Evolutionary conservation across 1,284 basidiomycete genomes (phyloP).

Genomic region (Athelia psychrophila): DNA sequence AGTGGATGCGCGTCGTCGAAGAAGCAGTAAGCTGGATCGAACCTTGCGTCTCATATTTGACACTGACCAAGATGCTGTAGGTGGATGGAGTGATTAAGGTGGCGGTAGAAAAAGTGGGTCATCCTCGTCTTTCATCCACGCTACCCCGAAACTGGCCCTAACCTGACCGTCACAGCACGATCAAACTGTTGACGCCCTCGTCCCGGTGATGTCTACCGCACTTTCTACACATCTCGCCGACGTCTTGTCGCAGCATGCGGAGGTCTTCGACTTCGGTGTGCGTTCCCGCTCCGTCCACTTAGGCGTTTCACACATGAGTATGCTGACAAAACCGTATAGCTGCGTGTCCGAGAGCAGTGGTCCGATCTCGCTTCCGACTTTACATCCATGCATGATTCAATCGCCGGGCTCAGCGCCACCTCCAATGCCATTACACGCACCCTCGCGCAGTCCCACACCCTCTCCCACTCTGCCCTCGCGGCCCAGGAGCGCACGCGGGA

Average conservation of each 20-base stretch:
- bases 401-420: not conserved
- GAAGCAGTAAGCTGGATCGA: not conserved
- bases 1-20: not conserved
- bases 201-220: not conserved
- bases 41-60: not conserved
- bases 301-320: not conserved
- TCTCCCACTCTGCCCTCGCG: not conserved
- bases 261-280: not conserved
- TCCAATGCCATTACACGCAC: not conserved
- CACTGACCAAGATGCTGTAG: not conserved
- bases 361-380: not conserved
- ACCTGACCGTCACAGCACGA: not conserved
- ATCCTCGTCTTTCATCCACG: not conserved
- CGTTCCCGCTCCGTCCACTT: not conserved
- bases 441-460: not conserved
- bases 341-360: not conserved
- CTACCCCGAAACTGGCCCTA: not conserved
- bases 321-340: not conserved
- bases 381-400: not conserved
- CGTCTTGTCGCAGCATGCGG: not conserved
- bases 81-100: not conserved
- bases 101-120: not conserved
- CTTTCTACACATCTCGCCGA: not conserved
- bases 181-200: not conserved
- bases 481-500: not conserved